Evolutionary conservation across 176 grass and related monocot genomes (phyloP).

Genomic region (Eragrostis curvula): DNA sequence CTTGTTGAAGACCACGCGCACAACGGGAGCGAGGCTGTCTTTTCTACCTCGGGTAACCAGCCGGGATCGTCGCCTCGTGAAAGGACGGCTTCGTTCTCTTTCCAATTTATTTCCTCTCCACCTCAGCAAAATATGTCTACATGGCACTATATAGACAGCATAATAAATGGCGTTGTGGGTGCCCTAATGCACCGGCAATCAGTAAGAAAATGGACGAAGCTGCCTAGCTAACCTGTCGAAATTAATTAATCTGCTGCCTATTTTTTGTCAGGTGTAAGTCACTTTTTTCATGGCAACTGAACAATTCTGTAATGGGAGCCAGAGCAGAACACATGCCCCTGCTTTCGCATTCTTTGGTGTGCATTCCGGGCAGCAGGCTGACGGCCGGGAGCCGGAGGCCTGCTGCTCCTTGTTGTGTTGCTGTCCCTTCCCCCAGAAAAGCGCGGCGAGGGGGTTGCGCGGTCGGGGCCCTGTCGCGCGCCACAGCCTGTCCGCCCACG

Average conservation of each 20-base stretch:
- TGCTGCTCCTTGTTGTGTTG: slow-evolving; percentile 32
- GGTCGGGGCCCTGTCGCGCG: slow-evolving; percentile 43
- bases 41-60: too few relatives aligned
- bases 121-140: too few relatives aligned
- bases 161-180: too few relatives aligned
- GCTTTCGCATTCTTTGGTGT: background rate
- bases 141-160: too few relatives aligned
- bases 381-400: background rate
- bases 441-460: slow-evolving; percentile 33
- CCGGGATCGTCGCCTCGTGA: too few relatives aligned
- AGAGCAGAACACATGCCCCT: background rate
- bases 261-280: background rate
- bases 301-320: background rate
- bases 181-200: too few relatives aligned
- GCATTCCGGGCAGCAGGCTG: background rate
- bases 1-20: too few relatives aligned
- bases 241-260: too few relatives aligned
- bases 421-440: slow-evolving; percentile 31
- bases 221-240: background rate
- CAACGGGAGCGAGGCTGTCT: too few relatives aligned
- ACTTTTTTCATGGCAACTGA: background rate
- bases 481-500: slow-evolving; percentile 33
- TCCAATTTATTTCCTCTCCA: too few relatives aligned
- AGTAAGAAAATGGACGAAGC: too few relatives aligned
- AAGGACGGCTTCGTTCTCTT: too few relatives aligned